Evolutionary conservation across 2,329 filamentous ascomycete genomes (phyloP), one percentile per base, ranked within the genome.

Genomic region (Purpureocillium takamizusanense): DNA sequence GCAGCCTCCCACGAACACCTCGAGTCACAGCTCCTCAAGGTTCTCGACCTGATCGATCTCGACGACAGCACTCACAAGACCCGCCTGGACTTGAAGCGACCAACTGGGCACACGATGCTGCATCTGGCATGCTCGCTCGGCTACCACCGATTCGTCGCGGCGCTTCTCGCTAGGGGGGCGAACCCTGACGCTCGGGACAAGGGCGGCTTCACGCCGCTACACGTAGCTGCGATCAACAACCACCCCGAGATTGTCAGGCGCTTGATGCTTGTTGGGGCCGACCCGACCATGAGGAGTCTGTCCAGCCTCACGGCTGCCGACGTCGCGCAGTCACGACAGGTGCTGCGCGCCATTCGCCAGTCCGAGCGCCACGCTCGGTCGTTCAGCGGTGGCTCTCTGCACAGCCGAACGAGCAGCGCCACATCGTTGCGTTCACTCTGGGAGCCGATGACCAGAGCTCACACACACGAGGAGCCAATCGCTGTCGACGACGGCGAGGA

Each of bases 181-280:
- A 82, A 83, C 51, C 78, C 82, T 1, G 80, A 90, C 51, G 66
- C 79, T 29, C 74, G 78, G 39, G 87, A 94, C 55, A 82, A 79
- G 45, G 82, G 83, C 36, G 86, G 86, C 16, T 90, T 86, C 59
- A 87, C 85, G 4, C 79, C 87, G 12, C 72, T 94, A 64, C 86
- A 94, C 57, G 75, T 90, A 54, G 86, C 87, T 15, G 80, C 83
- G 18, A 73, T 94, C 52, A 81, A 84, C 57, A 77, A 81, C 44
- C 81, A 88, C 52, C 66, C 76, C 10, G 80, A 87, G 53, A 86
- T 92, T 47, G 81, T 90, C 12, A 74, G 82, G 42, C 76, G 83
- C 12, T 70, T 94, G 41, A 78, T 89, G 47, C 68, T 83, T 17
- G 74, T 77, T 31, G 83, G 85, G 30, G 85, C 84, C 3, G 81